Conservation (phyloP, 768 basidiomycete species). For the Leccinellum luteum region DNA sequence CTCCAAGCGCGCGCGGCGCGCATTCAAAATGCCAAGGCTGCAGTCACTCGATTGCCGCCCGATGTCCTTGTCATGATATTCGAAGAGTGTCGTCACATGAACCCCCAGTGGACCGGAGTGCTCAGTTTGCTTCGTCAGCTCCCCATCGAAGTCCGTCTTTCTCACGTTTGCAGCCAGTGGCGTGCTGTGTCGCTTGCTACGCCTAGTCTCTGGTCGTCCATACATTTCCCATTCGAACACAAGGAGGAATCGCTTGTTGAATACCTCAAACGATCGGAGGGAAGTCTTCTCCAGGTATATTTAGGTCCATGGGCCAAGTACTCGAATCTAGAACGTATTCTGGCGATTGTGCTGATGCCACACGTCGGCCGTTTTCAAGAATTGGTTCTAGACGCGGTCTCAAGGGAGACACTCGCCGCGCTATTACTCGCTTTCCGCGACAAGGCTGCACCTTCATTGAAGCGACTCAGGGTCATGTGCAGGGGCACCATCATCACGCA, state of each 20-base stretch:
- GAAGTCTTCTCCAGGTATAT: constrained; percentile 31
- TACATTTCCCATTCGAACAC: constrained; percentile 31
- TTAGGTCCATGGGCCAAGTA: constrained; percentile 34
- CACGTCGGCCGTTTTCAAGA: constrained; percentile 30
- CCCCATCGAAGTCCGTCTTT: constrained; percentile 33
- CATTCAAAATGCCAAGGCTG: constrained; percentile 28
- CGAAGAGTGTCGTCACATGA: constrained; percentile 30
- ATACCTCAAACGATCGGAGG: constrained; percentile 33
- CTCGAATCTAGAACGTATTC: constrained; percentile 24
- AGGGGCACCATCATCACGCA: constrained; percentile 28
- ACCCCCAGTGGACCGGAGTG: constrained; percentile 33
- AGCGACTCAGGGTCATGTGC: constrained; percentile 28
- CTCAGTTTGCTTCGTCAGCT: constrained; percentile 32
- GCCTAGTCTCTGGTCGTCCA: constrained; percentile 35
- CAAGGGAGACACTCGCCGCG: constrained; percentile 28
- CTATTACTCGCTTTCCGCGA: constrained; percentile 25
- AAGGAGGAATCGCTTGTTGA: constrained; percentile 28
- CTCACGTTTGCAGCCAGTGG: constrained; percentile 36
- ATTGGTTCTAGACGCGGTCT: constrained; percentile 30
- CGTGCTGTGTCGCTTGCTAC: constrained; percentile 33
- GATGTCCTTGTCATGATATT: constrained; percentile 33
- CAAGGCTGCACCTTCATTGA: constrained; percentile 26
- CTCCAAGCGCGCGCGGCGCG: constrained; percentile 31
- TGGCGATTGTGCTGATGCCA: constrained; percentile 27
- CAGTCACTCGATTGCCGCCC: constrained; percentile 31